These are phyloP conservation scores for Rhizomucor miehei DNA, from an alignment of 371 early-diverging fungal genomes.

Conservation along the genomic window DNA sequence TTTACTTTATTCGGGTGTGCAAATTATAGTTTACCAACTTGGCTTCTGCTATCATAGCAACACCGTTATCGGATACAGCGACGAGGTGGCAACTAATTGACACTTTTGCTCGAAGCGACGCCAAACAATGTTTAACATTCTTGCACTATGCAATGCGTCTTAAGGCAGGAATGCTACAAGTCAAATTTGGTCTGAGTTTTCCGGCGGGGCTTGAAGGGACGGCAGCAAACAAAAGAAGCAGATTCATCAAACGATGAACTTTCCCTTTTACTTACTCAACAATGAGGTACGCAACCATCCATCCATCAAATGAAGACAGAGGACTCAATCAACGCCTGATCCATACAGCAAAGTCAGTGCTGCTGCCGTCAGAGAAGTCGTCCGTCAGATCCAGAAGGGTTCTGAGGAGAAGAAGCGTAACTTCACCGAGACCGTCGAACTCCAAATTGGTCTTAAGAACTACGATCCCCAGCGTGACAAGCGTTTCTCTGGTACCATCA, in stretches of 20 bases:
- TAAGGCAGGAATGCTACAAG: too few relatives aligned
- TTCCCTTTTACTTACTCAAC: background rate
- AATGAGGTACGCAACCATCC: conserved; percentile 8
- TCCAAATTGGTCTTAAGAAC: conserved; percentile 99
- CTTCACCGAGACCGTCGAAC: conserved; percentile 96
- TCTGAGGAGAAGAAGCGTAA: conserved; percentile 90
- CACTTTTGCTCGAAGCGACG: too few relatives aligned
- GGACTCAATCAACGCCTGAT: background rate
- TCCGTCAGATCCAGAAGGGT: conserved; percentile 63
- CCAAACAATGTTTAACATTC: too few relatives aligned
- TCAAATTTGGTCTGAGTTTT: too few relatives aligned
- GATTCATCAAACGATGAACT: background rate
- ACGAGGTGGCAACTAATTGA: too few relatives aligned
- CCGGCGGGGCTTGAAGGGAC: too few relatives aligned
- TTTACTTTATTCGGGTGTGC: too few relatives aligned
- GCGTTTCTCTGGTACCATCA: conserved; percentile 98
- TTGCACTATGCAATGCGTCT: too few relatives aligned
- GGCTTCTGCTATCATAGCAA: too few relatives aligned
- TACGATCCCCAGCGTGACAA: conserved; percentile 99
- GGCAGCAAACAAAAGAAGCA: too few relatives aligned
- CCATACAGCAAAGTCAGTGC: conserved; percentile 79
- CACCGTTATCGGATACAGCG: too few relatives aligned
- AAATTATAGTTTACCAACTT: too few relatives aligned
- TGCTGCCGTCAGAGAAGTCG: conserved; percentile 84
- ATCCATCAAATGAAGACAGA: conserved; percentile 1